phyloP scores from a whole-genome alignment of 805 yeast genomes.

The Saturnispora saitoi region DNA sequence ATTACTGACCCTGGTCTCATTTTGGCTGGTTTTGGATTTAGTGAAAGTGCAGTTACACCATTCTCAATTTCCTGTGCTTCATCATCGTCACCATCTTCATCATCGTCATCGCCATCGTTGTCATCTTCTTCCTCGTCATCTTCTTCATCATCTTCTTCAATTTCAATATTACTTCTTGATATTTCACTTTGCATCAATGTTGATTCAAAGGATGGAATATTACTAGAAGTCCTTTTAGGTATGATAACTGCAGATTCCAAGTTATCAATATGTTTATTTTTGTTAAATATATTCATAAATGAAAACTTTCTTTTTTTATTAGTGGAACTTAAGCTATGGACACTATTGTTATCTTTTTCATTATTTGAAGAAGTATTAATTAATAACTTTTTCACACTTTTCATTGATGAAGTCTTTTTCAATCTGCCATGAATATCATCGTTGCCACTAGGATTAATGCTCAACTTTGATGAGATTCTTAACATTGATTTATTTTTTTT shows the following conservation, averaged over 20 bases:
- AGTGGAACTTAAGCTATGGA: background rate
- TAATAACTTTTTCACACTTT: slow-evolving; percentile 7
- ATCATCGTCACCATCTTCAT: background rate
- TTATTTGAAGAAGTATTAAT: background rate
- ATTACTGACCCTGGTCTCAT: slow-evolving; percentile 42
- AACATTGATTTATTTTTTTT: slow-evolving; percentile 32
- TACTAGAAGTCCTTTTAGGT: background rate
- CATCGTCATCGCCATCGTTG: slow-evolving; percentile 1
- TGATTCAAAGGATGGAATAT: background rate
- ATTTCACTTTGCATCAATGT: background rate
- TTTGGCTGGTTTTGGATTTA: background rate
- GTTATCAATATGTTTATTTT: background rate
- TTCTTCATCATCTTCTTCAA: background rate
- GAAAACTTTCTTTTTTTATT: background rate
- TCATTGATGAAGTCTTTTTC: slow-evolving; percentile 9
- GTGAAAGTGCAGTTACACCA: background rate
- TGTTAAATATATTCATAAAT: background rate
- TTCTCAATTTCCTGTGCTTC: background rate
- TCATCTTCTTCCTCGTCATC: background rate
- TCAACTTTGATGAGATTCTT: slow-evolving; percentile 25
- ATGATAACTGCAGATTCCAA: background rate
- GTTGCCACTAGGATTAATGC: slow-evolving; percentile 8
- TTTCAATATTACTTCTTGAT: background rate
- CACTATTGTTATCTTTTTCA: background rate
- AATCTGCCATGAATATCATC: background rate